Evolutionary conservation across 1,284 basidiomycete species (phyloP), one percentile per base, ranked within the genome.

Genomic region (Ceratobasidium sp.): DNA sequence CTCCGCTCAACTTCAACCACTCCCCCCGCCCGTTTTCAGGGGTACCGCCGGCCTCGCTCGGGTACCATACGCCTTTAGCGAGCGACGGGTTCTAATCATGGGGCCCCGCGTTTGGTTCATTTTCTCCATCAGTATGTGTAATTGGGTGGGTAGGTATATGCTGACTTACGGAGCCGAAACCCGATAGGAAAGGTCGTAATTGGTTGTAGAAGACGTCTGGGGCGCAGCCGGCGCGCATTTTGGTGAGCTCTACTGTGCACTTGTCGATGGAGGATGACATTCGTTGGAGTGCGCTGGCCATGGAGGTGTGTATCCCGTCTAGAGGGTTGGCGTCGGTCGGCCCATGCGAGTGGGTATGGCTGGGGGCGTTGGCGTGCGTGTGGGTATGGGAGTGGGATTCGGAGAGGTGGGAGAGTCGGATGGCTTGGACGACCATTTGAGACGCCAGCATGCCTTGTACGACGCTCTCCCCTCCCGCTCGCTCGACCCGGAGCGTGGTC

Each of bases 1-100:
- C 51, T 14, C 66, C 66, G 53, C 66, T 69, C 33, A 69, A 24
- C 27, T 69, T 69, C 9, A 69, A 53, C 66, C 66, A 69, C 22
- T 69, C 66, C 6, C 66, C 66, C 36, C 57, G 7, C 5, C 59
- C 59, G 22, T 62, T 62, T 22, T 62, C 59, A 8, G 59, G 59
- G 1, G 66, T 57, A 6, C 66, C 54, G 53, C 57, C 66, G 22
- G 41, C 1, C n/a, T 53, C n/a, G 45, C 41, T 36, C 24, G 64
- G 66, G 45, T 57, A 69, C 41, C 56, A 69, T 5, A 69, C 66
- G 19, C 66, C 66, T 11, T 69, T 57, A 1, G 66, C 36, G 15
- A 45, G 27, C n/a, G 15, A 44, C 31, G 66, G 53, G 27, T 57
- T 36, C 66, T 69, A 22, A 54, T 7, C n/a, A 41, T 4, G 36